Conservation (phyloP, 192 early-diverging fungal genomes). For the Podila epicladia region DNA sequence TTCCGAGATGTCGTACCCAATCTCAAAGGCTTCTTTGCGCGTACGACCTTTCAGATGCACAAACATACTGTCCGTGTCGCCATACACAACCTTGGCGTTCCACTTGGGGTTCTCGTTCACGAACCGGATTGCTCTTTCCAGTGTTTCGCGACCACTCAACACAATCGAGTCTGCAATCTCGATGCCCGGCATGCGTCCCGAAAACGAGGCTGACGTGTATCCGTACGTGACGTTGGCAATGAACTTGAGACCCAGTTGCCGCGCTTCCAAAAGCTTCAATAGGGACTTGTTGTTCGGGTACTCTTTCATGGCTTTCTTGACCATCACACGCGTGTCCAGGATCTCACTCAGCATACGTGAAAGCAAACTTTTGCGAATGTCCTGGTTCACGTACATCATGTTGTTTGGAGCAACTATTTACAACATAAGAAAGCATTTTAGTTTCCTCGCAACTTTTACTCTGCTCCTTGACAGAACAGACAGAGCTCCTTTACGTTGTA, state of each 20-base stretch:
- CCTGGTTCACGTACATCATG: conserved; percentile 83
- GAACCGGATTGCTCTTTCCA: conserved; percentile 77
- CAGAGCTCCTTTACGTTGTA: conserved; percentile 59
- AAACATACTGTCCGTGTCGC: conserved; percentile 96
- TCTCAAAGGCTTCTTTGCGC: conserved; percentile 77
- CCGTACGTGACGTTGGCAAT: conserved; percentile 96
- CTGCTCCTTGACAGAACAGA: too few relatives aligned
- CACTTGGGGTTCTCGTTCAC: conserved; percentile 71
- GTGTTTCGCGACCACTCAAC: conserved; percentile 81
- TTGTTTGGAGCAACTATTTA: conserved; percentile 81
- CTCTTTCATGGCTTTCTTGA: conserved; percentile 86
- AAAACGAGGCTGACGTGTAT: conserved; percentile 84
- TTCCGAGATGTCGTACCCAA: conserved; percentile 85
- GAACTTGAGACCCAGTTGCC: conserved; percentile 90
- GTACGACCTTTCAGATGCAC: conserved; percentile 75
- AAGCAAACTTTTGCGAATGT: conserved; percentile 83
- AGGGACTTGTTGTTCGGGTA: conserved; percentile 68
- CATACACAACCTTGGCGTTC: conserved; percentile 89
- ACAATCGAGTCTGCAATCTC: conserved; percentile 95
- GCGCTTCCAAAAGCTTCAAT: conserved; percentile 76
- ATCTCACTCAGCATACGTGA: conserved; percentile 87
- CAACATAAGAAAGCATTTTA: background rate
- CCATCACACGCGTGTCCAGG: conserved; percentile 89
- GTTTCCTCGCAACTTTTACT: too few relatives aligned
- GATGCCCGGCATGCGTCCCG: conserved; percentile 89